Evolutionary conservation across 2,329 filamentous ascomycete genomes (phyloP), one percentile per base, ranked within the genome.

Genomic region (Fusarium torreyae): DNA sequence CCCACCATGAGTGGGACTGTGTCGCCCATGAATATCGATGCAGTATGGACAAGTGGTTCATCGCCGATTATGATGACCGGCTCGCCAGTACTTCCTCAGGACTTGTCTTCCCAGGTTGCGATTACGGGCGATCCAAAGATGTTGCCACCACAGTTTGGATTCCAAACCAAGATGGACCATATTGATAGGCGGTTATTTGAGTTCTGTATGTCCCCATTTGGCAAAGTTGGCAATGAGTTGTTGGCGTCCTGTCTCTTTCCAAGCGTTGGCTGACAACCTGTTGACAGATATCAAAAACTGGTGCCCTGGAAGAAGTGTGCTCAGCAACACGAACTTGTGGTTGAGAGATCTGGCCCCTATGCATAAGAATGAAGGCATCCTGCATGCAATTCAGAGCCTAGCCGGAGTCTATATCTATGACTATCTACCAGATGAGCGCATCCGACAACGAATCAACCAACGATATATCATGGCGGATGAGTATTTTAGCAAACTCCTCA

Each of bases 381-480:
- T 74, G 5, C 71, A 75, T 26, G 81, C 81, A 7, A 81, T 82
- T n/a, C 78, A 81, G 43, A 80, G 80, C 22, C 72, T 82, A 4
- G 79, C 80, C 4, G 80, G 80, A 3, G 77, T 81, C 2, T 82
- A 82, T 31, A 78, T 82, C 7, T 80, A 81, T 57, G 81, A 82
- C 57, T 82, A 82, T 34, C 57, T 77, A 17, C 80, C 79, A 1
- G 68, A 75, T 28, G 74, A 79, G 10, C 62, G 63, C 7, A 69
- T 82, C 14, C 73, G 75, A 17, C 68, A 68, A 11, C 73, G 76
- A 14, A 77, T 81, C 52, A 81, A 81, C 43, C 55, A 75, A 13
- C 74, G 75, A 20, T 81, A 80, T 57, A 40, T 45, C 13, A 53
- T 66, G 18, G 78, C 79, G 6, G 78, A 80, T 40, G 31, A 60